Conservation (phyloP, 2,329 filamentous ascomycete species). For the Exophiala alcalophila region DNA sequence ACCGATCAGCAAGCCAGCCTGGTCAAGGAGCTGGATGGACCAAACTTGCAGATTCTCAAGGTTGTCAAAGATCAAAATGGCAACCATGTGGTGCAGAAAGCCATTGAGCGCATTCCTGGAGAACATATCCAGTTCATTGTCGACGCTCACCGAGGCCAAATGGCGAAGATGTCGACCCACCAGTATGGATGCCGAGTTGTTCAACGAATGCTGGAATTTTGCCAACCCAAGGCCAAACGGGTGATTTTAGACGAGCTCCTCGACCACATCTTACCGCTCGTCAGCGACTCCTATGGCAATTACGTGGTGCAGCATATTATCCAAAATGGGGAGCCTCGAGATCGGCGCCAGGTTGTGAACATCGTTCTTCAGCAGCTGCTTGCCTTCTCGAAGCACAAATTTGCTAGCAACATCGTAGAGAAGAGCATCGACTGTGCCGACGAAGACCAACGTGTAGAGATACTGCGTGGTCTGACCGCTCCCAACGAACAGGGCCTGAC, state of each 20-base stretch:
- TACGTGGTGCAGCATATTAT: constrained; percentile 96
- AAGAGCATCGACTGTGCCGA: constrained; percentile 77
- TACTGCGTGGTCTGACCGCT: constrained; percentile 62
- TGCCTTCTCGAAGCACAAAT: constrained; percentile 85
- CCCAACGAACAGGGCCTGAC: constrained; percentile 63
- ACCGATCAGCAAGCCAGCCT: constrained; percentile 86
- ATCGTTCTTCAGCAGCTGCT: constrained; percentile 71
- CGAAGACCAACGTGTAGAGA: constrained; percentile 64
- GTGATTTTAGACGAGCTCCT: constrained; percentile 78
- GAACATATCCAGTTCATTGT: constrained; percentile 83
- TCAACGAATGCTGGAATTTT: constrained; percentile 84
- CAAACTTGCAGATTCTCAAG: constrained; percentile 70
- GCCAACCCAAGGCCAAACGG: constrained; percentile 66
- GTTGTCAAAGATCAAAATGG: constrained; percentile 86
- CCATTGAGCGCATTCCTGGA: constrained; percentile 75
- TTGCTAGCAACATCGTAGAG: constrained; percentile 95
- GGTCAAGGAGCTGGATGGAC: constrained; percentile 81
- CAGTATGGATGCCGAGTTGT: constrained; percentile 89
- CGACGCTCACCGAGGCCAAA: constrained; percentile 71
- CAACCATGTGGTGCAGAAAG: constrained; percentile 95
- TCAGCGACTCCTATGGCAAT: constrained; percentile 88
- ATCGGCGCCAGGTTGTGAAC: constrained; percentile 69
- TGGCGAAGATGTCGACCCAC: constrained; percentile 71
- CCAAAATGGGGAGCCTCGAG: constrained; percentile 68
- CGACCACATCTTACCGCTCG: constrained; percentile 65